Evolutionary conservation across 2,329 filamentous ascomycete genomes (phyloP).

Genomic region (Colletotrichum scovillei): DNA sequence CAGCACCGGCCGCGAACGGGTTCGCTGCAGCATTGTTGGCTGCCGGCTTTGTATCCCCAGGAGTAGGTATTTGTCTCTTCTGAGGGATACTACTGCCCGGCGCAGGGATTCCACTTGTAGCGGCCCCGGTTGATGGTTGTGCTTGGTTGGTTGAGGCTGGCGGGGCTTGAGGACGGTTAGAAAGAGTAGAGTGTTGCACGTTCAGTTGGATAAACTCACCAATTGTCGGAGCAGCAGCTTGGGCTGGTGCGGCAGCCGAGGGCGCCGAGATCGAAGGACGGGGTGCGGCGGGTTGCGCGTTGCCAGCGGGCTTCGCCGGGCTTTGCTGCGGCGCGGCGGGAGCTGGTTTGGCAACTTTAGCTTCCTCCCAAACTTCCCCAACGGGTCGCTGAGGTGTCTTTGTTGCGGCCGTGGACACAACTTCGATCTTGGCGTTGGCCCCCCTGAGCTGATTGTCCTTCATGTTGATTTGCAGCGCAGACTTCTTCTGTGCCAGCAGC

Average conservation of each 20-base stretch:
- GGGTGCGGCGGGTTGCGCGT: slow-evolving; percentile 20
- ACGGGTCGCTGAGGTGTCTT: slow-evolving; percentile 89
- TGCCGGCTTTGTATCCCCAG: slow-evolving; percentile 5
- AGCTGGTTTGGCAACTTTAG: slow-evolving; percentile 62
- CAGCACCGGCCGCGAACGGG: slow-evolving; percentile 26
- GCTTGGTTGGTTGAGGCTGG: background rate
- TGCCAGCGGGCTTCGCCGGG: slow-evolving; percentile 32
- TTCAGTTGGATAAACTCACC: slow-evolving; percentile 32
- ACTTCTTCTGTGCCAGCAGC: slow-evolving; percentile 80
- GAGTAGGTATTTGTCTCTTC: slow-evolving; percentile 15
- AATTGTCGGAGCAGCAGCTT: slow-evolving; percentile 32
- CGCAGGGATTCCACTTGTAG: slow-evolving; percentile 16
- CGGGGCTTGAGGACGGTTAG: slow-evolving; percentile 7
- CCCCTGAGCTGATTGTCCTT: slow-evolving; percentile 74
- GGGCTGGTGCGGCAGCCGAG: slow-evolving; percentile 27
- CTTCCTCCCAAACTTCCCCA: slow-evolving; percentile 86
- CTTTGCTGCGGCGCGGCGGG: slow-evolving; percentile 34
- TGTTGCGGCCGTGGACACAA: slow-evolving; percentile 84
- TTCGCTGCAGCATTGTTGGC: slow-evolving; percentile 10
- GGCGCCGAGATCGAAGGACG: slow-evolving; percentile 28
- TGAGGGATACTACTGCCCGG: slow-evolving; percentile 26
- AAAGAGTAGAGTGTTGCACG: background rate
- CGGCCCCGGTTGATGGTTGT: slow-evolving; percentile 3
- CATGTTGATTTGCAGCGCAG: slow-evolving; percentile 81
- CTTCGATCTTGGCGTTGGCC: slow-evolving; percentile 77